Evolutionary conservation across 257 asterid genomes (phyloP).

Genomic region (Echites panduratus): DNA sequence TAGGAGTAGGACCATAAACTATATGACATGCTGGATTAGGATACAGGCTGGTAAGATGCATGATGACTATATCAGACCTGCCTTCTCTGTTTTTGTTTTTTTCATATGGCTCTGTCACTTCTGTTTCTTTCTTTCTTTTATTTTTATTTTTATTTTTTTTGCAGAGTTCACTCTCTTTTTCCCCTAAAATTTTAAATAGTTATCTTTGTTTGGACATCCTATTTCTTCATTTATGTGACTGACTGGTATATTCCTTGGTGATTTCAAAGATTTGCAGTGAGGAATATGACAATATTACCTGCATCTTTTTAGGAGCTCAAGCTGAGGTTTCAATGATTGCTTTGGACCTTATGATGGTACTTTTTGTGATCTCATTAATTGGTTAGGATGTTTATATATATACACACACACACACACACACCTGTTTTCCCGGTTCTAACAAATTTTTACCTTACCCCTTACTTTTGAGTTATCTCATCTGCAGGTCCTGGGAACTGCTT

Average conservation of each 20-base stretch:
- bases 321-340: slow-evolving; percentile 75
- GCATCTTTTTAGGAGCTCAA: slow-evolving; percentile 74
- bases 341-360: slow-evolving; percentile 89
- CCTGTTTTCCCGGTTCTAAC: not conserved
- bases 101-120: not conserved
- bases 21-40: not conserved
- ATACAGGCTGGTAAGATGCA: not conserved
- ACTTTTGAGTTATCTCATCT: slow-evolving; percentile 7
- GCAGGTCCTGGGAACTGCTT: slow-evolving; percentile 92
- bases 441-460: not conserved
- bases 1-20: not conserved
- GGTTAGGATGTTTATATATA: not conserved
- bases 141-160: not conserved
- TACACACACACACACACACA: no score
- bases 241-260: slow-evolving; percentile 14
- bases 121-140: not conserved
- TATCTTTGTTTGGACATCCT: not conserved
- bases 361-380: slow-evolving; percentile 13
- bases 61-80: not conserved
- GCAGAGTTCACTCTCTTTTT: not conserved
- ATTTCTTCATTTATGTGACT: slow-evolving; percentile 4
- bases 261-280: slow-evolving; percentile 69
- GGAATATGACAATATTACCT: slow-evolving; percentile 77
- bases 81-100: not conserved
- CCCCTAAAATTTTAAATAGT: not conserved